phyloP scores from a whole-genome alignment of 1,284 basidiomycete species.

The Somion occarium region DNA sequence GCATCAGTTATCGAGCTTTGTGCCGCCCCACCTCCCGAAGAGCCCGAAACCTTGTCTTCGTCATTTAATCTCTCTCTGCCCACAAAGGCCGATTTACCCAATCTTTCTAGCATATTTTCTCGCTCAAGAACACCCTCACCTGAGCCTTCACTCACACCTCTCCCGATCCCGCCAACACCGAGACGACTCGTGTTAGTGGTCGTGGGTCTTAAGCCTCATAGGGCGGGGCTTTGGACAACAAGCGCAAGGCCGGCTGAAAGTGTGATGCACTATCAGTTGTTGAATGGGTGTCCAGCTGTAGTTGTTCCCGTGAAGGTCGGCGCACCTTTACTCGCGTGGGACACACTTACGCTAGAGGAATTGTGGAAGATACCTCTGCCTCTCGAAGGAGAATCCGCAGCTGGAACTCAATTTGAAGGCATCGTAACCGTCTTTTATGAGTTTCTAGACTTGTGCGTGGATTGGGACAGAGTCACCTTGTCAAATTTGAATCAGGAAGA shows the following conservation, averaged over 20 bases:
- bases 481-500: conserved; percentile 18
- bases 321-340: conserved; percentile 59
- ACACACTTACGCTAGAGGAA: conserved; percentile 51
- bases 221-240: conserved; percentile 48
- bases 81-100: conserved; percentile 19
- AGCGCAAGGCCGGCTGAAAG: conserved; percentile 55
- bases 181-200: conserved; percentile 52
- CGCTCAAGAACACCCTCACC: conserved; percentile 49
- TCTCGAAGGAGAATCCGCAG: conserved; percentile 24
- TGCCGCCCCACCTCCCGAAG: conserved; percentile 21
- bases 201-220: conserved; percentile 56
- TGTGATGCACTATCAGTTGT: conserved; percentile 55
- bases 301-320: conserved; percentile 56
- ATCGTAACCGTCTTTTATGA: conserved; percentile 51
- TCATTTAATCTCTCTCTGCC: conserved; percentile 11
- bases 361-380: conserved; percentile 50
- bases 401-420: conserved; percentile 40
- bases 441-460: conserved; percentile 55
- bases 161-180: conserved; percentile 39
- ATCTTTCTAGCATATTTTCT: conserved; percentile 35
- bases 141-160: conserved; percentile 37
- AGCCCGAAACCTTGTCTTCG: conserved; percentile 6
- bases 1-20: conserved; percentile 47
- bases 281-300: conserved; percentile 57
- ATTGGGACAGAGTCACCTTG: conserved; percentile 48